Evolutionary conservation across 164 flowering plant species (phyloP).

Genomic region (Platanus orientalis): DNA sequence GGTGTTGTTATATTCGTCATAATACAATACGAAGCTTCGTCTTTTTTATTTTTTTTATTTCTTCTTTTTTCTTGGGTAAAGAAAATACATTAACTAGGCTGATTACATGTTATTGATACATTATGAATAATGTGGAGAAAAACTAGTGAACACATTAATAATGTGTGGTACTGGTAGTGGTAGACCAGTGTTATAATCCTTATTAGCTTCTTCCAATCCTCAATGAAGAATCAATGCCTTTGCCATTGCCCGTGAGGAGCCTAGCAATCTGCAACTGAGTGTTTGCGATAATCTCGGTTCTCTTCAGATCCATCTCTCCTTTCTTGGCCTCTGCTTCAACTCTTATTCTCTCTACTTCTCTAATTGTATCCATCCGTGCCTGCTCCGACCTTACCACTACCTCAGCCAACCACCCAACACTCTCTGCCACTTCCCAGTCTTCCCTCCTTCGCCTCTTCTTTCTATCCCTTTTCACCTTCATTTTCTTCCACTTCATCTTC

Average conservation of each 20-base stretch:
- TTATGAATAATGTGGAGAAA: no score
- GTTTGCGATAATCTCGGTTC: conserved; percentile 79
- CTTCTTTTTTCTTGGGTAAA: no score
- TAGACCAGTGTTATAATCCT: no score
- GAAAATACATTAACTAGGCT: no score
- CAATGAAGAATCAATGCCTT: conserved; percentile 52
- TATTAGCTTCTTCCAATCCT: conserved; percentile 61
- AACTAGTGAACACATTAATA: no score
- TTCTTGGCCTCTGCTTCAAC: conserved; percentile 73
- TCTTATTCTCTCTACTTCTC: conserved; percentile 78
- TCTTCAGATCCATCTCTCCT: conserved; percentile 75
- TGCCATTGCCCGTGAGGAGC: conserved; percentile 43
- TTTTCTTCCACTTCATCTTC: conserved; percentile 15
- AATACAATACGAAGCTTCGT: no score
- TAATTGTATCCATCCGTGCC: conserved; percentile 74
- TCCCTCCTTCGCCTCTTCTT: conserved; percentile 28
- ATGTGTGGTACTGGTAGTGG: no score
- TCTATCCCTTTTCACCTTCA: conserved; percentile 15
- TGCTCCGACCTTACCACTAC: conserved; percentile 67
- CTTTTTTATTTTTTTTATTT: no score
- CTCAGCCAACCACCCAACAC: conserved; percentile 79
- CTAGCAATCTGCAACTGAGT: conserved; percentile 85
- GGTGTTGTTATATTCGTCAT: no score
- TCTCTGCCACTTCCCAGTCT: conserved; percentile 51
- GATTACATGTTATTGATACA: no score